Conservation (phyloP, 2,329 filamentous ascomycete species). For the Arthrobotrys iridis region DNA sequence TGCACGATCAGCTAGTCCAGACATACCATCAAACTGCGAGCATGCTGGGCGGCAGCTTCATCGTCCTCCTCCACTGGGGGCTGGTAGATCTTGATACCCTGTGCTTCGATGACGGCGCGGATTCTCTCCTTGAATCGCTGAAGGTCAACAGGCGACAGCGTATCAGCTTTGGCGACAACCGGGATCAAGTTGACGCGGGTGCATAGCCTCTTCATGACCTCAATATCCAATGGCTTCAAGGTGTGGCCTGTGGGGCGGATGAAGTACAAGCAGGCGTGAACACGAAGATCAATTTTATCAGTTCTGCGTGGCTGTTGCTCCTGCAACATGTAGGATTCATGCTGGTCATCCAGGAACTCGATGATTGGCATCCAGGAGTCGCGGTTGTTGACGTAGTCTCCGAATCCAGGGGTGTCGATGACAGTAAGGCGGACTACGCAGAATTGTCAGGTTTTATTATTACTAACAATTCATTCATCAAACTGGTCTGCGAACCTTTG, state of each 20-base stretch:
- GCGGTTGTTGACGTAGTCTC: conserved; percentile 99
- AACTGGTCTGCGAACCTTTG: conserved; percentile 75
- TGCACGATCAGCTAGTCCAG: not conserved
- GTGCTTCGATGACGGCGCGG: conserved; percentile 92
- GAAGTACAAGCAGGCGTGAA: conserved; percentile 98
- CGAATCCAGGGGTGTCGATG: conserved; percentile 98
- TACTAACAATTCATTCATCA: not conserved
- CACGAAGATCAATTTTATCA: conserved; percentile 99
- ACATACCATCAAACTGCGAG: conserved; percentile 80
- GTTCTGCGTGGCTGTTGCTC: conserved; percentile 97
- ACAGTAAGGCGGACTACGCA: conserved; percentile 90
- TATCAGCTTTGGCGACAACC: conserved; percentile 98
- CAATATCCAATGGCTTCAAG: conserved; percentile 97
- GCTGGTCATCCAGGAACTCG: conserved; percentile 99
- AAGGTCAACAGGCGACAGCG: conserved; percentile 89
- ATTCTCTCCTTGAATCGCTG: conserved; percentile 96
- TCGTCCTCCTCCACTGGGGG: conserved; percentile 98
- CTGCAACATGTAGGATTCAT: conserved; percentile 99
- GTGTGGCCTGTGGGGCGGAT: conserved; percentile 98
- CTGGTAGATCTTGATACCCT: conserved; percentile 99
- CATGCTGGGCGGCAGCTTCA: conserved; percentile 93
- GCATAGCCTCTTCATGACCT: conserved; percentile 99
- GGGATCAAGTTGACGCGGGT: conserved; percentile 98
- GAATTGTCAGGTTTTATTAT: conserved; percentile 8
- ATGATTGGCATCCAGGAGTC: conserved; percentile 99